Evolutionary conservation across 345 rosid species (phyloP).

Genomic region (Theobroma cacao): DNA sequence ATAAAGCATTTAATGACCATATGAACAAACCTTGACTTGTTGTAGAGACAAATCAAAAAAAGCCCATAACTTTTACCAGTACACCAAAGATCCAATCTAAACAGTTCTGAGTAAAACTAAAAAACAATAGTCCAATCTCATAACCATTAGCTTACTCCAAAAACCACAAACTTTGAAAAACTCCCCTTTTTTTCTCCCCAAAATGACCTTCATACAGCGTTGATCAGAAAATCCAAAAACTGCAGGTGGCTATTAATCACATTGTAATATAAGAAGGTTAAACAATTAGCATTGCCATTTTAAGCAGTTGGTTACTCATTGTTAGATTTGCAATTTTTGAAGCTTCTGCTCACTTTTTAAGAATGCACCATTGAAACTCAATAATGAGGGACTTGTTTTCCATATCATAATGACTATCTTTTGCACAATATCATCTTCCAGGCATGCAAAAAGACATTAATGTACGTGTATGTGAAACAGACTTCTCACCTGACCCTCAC

Average conservation of each 20-base stretch:
- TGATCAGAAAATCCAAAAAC: background rate
- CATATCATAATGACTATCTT: background rate
- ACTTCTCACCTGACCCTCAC: slow-evolving; percentile 71
- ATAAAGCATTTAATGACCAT: background rate
- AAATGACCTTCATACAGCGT: background rate
- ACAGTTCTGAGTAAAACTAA: background rate
- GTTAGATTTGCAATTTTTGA: background rate
- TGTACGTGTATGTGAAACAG: background rate
- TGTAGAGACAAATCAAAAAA: background rate
- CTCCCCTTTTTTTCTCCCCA: background rate
- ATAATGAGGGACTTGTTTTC: background rate
- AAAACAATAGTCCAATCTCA: background rate
- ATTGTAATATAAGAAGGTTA: background rate
- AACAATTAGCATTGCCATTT: background rate
- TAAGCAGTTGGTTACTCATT: background rate
- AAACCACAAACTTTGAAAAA: background rate
- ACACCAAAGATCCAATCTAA: background rate
- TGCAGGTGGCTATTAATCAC: background rate
- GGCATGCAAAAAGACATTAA: background rate
- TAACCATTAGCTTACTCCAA: background rate
- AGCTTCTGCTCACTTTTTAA: background rate
- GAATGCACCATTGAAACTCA: background rate
- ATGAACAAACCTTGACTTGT: background rate
- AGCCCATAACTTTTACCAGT: background rate
- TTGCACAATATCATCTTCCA: slow-evolving; percentile 1